Base-by-base conservation (phyloP, 169 alveolate genomes). In the Plasmodium cynomolgi region DNA sequence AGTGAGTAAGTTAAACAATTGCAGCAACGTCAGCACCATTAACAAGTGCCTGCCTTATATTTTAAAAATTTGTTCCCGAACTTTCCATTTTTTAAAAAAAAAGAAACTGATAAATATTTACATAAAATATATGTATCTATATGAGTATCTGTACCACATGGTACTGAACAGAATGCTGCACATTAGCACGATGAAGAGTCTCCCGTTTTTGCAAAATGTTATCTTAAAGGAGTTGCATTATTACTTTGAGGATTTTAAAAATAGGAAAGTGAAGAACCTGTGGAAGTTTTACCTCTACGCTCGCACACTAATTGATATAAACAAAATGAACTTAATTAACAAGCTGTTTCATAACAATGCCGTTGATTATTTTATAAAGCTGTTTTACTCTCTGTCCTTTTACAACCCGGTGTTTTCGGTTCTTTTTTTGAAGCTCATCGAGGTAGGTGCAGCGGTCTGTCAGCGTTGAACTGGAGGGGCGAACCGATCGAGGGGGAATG, bases 311-410 rank as follows among this genome's bases (percentile, higher is more conserved):
- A 86, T 86, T 86, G 86, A 86, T 75, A 86, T 86, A n/a, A 75
- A 41, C 62, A 86, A 86, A 75, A 75, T 13, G 80, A 75, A 54
- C 68, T 26, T 77, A 75, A 75, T 79, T 47, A 86, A 31, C 33
- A 86, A 86, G 41, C 81, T 86, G 29, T 86, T 86, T 75, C 93
- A 86, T 77, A 86, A 77, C 81, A 86, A 86, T 86, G 93, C 93
- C 9, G 74, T 86, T 77, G 86, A 86, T 13, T 86, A 75, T 86
- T 86, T 86, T 77, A 71, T 86, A 86, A 86, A 86, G 34, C 86
- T 86, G 26, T 86, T 75, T 26, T 86, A 86, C 71, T 86, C 83
- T 3, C 29, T 86, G 47, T 86, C 93, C 33, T 86, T 86, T 71
- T 86, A 86, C 72, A 86, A 86, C 31, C 85, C 93, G 7, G 71